Conservation (phyloP, 805 yeast species). For the Kuraishia hungarica region DNA sequence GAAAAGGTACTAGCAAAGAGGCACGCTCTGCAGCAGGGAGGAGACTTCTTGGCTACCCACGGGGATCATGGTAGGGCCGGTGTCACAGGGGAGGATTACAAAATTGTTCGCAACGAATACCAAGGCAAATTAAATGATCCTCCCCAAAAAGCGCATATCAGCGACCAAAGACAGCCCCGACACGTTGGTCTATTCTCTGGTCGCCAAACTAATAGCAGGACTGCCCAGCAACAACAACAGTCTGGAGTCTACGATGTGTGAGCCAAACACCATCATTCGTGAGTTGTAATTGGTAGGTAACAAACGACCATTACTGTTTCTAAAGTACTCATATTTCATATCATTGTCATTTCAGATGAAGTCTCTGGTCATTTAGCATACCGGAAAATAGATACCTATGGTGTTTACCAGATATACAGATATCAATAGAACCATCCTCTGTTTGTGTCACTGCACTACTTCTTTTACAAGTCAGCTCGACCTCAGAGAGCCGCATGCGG, state of each 20-base stretch:
- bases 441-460: background rate
- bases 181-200: background rate
- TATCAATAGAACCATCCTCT: background rate
- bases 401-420: no score
- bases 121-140: background rate
- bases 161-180: background rate
- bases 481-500: background rate
- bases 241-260: constrained; percentile 1
- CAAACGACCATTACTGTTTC: background rate
- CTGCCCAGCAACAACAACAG: background rate
- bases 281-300: background rate
- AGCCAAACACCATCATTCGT: background rate
- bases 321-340: background rate
- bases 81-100: background rate
- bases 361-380: background rate
- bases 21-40: background rate
- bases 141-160: background rate
- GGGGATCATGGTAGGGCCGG: background rate
- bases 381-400: background rate
- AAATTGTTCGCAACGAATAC: background rate
- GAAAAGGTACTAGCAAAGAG: constrained; percentile 9
- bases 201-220: background rate
- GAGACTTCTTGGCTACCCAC: background rate
- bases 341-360: no score
- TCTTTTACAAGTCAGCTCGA: no score